A percentile compares a stretch with the other conserved stretches of the same genome.
phyloP scores from a whole-genome alignment of 2,329 filamentous ascomycete genomes.

The Fusarium fracticaudum region DNA sequence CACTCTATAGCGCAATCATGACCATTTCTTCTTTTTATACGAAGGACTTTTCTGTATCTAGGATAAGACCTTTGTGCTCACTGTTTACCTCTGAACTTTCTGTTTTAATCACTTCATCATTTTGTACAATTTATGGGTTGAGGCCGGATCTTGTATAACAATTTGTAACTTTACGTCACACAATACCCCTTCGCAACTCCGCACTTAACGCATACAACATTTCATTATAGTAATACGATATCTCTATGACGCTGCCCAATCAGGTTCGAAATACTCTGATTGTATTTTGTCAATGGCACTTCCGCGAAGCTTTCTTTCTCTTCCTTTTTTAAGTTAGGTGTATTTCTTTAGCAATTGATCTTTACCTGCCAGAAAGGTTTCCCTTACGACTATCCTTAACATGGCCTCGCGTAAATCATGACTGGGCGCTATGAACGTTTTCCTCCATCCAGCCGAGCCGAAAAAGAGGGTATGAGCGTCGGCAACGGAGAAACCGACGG shows the following conservation, averaged over 20 bases:
- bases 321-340: no score
- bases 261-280: background rate
- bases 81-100: background rate
- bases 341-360: no score
- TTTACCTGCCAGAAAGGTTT: no score
- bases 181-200: background rate
- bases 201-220: background rate
- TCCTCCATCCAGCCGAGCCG: background rate
- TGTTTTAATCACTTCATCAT: background rate
- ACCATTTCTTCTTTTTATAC: background rate
- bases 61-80: rapidly evolving
- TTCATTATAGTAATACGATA: no score
- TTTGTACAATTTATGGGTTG: background rate
- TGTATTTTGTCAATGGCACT: rapidly evolving
- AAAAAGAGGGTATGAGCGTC: background rate
- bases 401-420: background rate
- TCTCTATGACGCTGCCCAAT: rapidly evolving
- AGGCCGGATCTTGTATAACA: background rate
- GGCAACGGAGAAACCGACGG: background rate
- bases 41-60: slow-evolving; percentile 17
- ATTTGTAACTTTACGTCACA: no score
- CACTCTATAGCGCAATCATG: background rate
- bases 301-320: background rate
- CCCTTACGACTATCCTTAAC: background rate
- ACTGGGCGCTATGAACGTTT: background rate